Evolutionary conservation across 2,329 filamentous ascomycete species (phyloP), one percentile per base, ranked within the genome.

Genomic region (Paracamarosporium sp.): DNA sequence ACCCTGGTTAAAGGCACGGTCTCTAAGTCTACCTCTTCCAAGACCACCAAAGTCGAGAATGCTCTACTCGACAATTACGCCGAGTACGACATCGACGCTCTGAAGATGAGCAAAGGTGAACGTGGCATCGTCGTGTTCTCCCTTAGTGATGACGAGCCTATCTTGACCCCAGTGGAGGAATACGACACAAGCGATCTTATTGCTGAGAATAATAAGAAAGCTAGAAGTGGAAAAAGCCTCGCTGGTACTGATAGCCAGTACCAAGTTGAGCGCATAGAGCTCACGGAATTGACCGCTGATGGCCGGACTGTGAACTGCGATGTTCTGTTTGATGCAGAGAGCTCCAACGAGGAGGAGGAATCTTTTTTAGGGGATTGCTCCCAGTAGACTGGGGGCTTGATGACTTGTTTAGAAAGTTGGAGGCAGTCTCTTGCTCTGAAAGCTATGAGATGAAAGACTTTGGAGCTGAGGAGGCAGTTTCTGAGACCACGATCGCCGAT

Each of bases 301-400:
- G 45, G 20, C 13, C 25, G 17, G 13, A 25, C 11, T 22, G 36
- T 40, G 35, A 50, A 43, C 7, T 33, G 13, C 17, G 53, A 55
- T 4, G 5, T 55, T 27, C 33, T 54, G 22, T 54, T 54, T 31
- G 52, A 54, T 22, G 52, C 52, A 12, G 52, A 54, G 30, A 31
- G 7, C n/a, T 5, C 15, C 2, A 27, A 43, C 11, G 46, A 50
- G n/a, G 41, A 38, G 27, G 3, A 38, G 1, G n/a, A 8, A 5
- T 2, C 43, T 47, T 47, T 54, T 54, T 41, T 54, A 47, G 43
- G 31, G 22, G 20, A 6, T 6, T 6, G 52, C 52, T 47, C 52
- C 33, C 43, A 31, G 25, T 41, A 41, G 33, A 15, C 11, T 41
- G 36, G 24, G 25, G n/a, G 43, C 30, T 13, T 2, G 22, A 22